These are phyloP conservation scores for Penicillium sp. DNA, from an alignment of 2,329 filamentous ascomycete genomes.

Conservation along the genomic window DNA sequence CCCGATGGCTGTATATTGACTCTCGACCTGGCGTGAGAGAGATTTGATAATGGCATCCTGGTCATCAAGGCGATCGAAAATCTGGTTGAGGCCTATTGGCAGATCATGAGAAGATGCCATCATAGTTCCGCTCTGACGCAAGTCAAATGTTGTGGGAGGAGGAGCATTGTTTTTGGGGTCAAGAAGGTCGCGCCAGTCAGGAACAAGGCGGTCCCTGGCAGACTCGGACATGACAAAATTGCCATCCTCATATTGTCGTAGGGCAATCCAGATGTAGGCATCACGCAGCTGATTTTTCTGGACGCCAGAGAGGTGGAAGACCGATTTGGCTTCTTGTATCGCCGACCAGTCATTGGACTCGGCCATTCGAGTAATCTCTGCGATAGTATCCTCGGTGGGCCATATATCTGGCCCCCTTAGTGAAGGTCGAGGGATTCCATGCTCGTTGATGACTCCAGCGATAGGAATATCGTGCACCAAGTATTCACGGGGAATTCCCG, in stretches of 20 bases:
- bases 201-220: neutral
- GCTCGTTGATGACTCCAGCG: constrained; percentile 8
- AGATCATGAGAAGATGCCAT: neutral
- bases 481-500: constrained; percentile 1
- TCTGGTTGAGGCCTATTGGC: neutral
- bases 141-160: neutral
- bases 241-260: neutral
- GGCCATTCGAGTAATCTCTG: neutral
- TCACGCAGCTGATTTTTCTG: neutral
- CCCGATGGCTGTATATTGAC: neutral
- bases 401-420: neutral
- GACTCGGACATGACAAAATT: neutral
- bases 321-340: neutral
- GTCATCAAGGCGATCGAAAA: neutral
- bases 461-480: constrained; percentile 1
- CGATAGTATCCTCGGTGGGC: constrained; percentile 2
- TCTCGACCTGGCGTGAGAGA: neutral
- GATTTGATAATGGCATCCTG: neutral
- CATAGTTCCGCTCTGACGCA: neutral
- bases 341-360: neutral
- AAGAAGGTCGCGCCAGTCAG: neutral
- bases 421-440: neutral
- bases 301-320: neutral
- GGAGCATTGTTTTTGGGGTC: neutral
- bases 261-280: constrained; percentile 8